These are phyloP conservation scores for Lentinula raphanica DNA, from an alignment of 768 basidiomycete genomes.

Conservation along the genomic window DNA sequence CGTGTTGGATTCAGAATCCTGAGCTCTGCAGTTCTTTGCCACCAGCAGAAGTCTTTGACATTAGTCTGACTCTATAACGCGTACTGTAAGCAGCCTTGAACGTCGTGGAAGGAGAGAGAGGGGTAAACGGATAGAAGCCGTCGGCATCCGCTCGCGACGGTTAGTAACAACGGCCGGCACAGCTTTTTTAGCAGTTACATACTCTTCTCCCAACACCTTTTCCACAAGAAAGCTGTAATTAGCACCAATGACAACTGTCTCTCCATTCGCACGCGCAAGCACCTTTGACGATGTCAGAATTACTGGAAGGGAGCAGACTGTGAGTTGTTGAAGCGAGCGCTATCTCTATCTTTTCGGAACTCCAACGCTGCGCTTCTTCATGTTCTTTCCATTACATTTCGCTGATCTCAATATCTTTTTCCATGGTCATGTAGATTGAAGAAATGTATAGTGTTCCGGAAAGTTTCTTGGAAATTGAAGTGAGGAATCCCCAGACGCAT, in stretches of 20 bases:
- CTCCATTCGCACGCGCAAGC: slow-evolving; percentile 59
- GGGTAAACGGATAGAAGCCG: no score
- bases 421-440: slow-evolving; percentile 61
- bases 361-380: not conserved
- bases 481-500: slow-evolving; percentile 94
- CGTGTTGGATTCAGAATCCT: no score
- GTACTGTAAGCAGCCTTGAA: no score
- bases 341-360: not conserved
- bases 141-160: no score
- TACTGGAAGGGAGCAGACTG: slow-evolving; percentile 53
- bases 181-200: no score
- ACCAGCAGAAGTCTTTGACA: no score
- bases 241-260: slow-evolving; percentile 35
- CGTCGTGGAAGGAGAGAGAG: no score
- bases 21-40: no score
- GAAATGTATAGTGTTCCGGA: slow-evolving; percentile 99
- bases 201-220: not conserved
- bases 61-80: no score
- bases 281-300: slow-evolving; percentile 51
- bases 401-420: not conserved
- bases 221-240: slow-evolving; percentile 1
- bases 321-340: slow-evolving; percentile 23
- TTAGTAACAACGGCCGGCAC: no score
- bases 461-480: slow-evolving; percentile 96
- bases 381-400: not conserved